Conservation (phyloP, 768 basidiomycete species). For the Lactarius pseudohatsudake region DNA sequence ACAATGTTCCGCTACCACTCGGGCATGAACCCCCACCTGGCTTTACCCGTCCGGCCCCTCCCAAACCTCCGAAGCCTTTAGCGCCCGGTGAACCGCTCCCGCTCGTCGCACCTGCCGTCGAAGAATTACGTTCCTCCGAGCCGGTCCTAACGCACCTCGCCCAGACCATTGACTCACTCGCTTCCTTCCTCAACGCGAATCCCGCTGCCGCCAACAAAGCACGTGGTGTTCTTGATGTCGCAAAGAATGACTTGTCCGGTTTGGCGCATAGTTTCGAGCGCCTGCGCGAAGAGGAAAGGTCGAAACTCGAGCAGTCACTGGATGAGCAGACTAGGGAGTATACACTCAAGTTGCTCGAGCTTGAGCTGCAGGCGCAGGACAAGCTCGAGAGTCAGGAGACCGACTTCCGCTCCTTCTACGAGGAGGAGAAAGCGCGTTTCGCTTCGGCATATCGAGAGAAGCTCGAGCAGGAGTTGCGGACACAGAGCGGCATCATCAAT, state of each 20-base stretch:
- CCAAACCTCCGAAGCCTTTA: constrained; percentile 42
- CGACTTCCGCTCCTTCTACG: constrained; percentile 77
- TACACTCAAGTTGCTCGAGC: constrained; percentile 71
- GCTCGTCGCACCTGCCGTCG: constrained; percentile 77
- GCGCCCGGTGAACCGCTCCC: constrained; percentile 56
- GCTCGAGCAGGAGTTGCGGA: constrained; percentile 78
- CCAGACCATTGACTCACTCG: constrained; percentile 87
- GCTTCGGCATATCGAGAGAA: constrained; percentile 81
- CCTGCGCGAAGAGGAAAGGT: constrained; percentile 76
- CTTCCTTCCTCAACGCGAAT: constrained; percentile 76
- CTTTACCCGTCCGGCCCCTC: constrained; percentile 60
- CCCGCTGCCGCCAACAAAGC: constrained; percentile 67
- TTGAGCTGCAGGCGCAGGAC: constrained; percentile 84
- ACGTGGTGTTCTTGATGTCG: constrained; percentile 71
- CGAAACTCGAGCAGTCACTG: constrained; percentile 59
- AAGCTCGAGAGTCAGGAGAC: constrained; percentile 85
- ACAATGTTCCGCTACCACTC: constrained; percentile 76
- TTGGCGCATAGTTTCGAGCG: constrained; percentile 76
- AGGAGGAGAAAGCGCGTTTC: constrained; percentile 71
- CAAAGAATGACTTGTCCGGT: constrained; percentile 76
- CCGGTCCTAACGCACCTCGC: constrained; percentile 94
- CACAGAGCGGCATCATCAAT: constrained; percentile 91
- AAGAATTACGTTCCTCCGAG: constrained; percentile 70
- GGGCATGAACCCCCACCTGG: constrained; percentile 95
- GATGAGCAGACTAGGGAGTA: constrained; percentile 88